phyloP scores from a whole-genome alignment of 768 basidiomycete species.

The Russula compacta region DNA sequence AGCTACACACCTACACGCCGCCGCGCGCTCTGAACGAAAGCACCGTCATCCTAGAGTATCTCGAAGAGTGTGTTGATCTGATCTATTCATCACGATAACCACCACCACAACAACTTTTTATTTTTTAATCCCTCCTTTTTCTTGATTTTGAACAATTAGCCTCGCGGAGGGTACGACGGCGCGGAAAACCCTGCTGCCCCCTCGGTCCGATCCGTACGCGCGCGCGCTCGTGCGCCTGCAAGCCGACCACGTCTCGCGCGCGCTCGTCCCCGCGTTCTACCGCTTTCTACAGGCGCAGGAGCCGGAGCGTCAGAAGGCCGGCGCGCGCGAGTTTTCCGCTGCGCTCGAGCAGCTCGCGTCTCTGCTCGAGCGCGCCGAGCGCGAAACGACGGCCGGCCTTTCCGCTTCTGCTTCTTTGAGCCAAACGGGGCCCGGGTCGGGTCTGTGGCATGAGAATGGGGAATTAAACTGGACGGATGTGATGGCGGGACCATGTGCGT shows the following conservation, averaged over 20 bases:
- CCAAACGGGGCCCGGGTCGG: too few relatives aligned
- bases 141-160: too few relatives aligned
- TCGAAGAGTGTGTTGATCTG: slow-evolving; percentile 52
- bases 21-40: slow-evolving; percentile 68
- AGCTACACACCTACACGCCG: slow-evolving; percentile 43
- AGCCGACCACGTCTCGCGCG: slow-evolving; percentile 56
- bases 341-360: not conserved
- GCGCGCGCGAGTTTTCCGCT: not conserved
- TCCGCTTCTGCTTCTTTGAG: slow-evolving; percentile 17
- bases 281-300: slow-evolving; percentile 68
- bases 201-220: slow-evolving; percentile 17
- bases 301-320: slow-evolving; percentile 33
- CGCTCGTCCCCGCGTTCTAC: slow-evolving; percentile 63
- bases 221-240: slow-evolving; percentile 60
- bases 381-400: not conserved
- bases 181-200: slow-evolving; percentile 39
- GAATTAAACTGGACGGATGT: too few relatives aligned
- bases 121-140: too few relatives aligned
- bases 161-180: not conserved
- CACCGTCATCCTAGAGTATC: slow-evolving; percentile 67
- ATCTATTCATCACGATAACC: slow-evolving; percentile 17
- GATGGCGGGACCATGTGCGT: too few relatives aligned
- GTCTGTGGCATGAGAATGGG: too few relatives aligned
- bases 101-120: too few relatives aligned
- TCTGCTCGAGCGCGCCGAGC: slow-evolving; percentile 1